These are phyloP conservation scores for Plasmodium cynomolgi DNA, from an alignment of 169 alveolate species.

Conservation along the genomic window DNA sequence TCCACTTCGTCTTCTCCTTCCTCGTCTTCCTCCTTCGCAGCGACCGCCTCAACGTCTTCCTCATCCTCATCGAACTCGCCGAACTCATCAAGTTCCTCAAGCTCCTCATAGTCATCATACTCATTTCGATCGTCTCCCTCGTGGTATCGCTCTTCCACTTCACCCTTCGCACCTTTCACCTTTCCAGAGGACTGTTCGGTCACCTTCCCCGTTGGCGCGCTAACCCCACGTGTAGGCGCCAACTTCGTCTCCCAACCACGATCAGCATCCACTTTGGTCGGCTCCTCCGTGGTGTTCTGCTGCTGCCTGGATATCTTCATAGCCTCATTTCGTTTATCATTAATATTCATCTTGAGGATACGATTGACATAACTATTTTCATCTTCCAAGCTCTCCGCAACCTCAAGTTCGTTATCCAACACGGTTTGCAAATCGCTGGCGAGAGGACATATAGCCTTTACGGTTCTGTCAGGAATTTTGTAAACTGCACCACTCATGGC, in stretches of 20 bases:
- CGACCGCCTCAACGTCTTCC: slow-evolving; percentile 13
- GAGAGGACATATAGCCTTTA: slow-evolving; percentile 79
- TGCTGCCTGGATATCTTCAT: slow-evolving; percentile 61
- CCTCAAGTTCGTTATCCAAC: slow-evolving; percentile 40
- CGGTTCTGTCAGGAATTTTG: slow-evolving; percentile 74
- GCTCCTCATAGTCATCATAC: background rate
- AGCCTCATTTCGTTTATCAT: slow-evolving; percentile 73
- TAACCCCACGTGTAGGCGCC: background rate
- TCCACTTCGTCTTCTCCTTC: background rate
- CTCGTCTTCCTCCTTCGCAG: background rate
- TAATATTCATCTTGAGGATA: slow-evolving; percentile 60
- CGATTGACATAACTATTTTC: slow-evolving; percentile 66
- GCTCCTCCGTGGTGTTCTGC: background rate
- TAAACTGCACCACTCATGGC: background rate
- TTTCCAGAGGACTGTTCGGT: background rate
- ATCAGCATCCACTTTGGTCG: background rate
- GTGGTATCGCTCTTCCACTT: background rate
- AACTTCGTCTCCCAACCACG: background rate
- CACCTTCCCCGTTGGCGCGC: background rate
- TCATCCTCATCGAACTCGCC: slow-evolving; percentile 2
- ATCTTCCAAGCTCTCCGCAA: slow-evolving; percentile 74
- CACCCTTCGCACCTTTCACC: background rate
- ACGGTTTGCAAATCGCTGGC: slow-evolving; percentile 78
- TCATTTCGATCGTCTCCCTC: background rate
- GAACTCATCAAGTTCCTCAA: background rate